Evolutionary conservation across 495 filamentous ascomycete species (phyloP).

Genomic region (Sabuloglossum arenarium): DNA sequence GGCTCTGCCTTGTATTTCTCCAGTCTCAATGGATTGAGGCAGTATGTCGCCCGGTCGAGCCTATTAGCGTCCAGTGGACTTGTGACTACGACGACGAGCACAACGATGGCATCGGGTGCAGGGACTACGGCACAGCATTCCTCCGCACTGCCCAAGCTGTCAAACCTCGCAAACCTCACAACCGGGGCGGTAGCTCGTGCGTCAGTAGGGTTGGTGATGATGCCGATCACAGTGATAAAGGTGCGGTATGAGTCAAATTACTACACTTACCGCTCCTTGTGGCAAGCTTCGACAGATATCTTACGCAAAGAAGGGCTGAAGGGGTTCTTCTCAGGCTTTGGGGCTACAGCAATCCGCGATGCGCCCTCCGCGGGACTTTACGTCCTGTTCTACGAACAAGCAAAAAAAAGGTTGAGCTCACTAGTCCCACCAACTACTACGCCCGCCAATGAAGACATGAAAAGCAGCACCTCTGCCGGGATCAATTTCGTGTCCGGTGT

Average conservation of each 20-base stretch:
- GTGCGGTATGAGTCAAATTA: constrained; percentile 79
- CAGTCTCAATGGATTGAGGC: constrained; percentile 60
- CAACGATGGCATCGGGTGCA: neutral
- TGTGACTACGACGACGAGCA: neutral
- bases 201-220: constrained; percentile 72
- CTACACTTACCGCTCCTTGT: constrained; percentile 67
- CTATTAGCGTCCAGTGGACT: constrained; percentile 12
- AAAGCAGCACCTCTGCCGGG: constrained; percentile 28
- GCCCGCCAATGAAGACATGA: neutral
- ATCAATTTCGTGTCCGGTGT: constrained; percentile 76
- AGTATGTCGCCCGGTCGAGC: constrained; percentile 34
- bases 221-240: constrained; percentile 93
- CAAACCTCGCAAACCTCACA: constrained; percentile 63
- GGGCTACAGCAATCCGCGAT: constrained; percentile 81
- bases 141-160: constrained; percentile 64
- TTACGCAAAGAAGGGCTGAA: constrained; percentile 46
- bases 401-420: constrained; percentile 43
- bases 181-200: constrained; percentile 71
- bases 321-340: constrained; percentile 85
- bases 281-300: constrained; percentile 54
- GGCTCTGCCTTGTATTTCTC: constrained; percentile 92
- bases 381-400: constrained; percentile 82
- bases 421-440: constrained; percentile 4
- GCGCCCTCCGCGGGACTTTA: constrained; percentile 92
- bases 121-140: constrained; percentile 17